Base-by-base conservation (phyloP, 169 alveolate species). In the Plasmodium gallinaceum region DNA sequence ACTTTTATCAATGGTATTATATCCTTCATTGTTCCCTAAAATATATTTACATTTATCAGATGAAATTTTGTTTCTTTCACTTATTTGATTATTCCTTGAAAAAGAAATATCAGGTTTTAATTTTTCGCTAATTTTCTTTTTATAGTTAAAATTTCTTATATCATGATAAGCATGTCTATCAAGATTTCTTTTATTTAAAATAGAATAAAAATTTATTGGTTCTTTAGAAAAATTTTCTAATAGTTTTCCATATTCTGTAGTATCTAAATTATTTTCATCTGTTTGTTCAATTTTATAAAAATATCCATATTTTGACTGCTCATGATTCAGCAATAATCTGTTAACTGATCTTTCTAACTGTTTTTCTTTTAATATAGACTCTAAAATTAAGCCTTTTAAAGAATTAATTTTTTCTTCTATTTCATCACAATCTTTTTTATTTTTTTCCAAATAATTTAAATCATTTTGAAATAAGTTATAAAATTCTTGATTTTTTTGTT, bases 151-250 rank as follows among this genome's bases (percentile, higher is more conserved):
- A 75, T 75, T 75, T 75, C 88, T 75, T 24, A 75, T 75, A 48
- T 75, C 88, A 75, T 75, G 88, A 75, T 75, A 75, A 9, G 88
- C 88, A 45, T 75, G 88, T 48, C 62, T 75, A 60, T 75, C 88
- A n/a, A 75, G 52, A 57, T 75, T 75, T 62, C 88, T 46, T 75
- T 75, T 75, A 75, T 64, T 75, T 65, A 75, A 32, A 75, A 75
- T 75, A 20, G 88, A 22, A 46, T 75, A 75, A 75, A 75, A 75
- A 48, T 75, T 75, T 24, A 75, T 39, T 14, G 88, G 88, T 39
- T 75, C 88, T 32, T 75, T 75, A n/a, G 88, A 75, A 61, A 75
- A 75, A 39, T 75, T 75, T 75, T 75, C 88, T 39, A 75, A 52
- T 64, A 75, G 52, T 62, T 75, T 75, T 61, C 88, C 88, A 75